Evolutionary conservation across 2,329 filamentous ascomycete genomes (phyloP).

Genomic region (Colletotrichum camelliae): DNA sequence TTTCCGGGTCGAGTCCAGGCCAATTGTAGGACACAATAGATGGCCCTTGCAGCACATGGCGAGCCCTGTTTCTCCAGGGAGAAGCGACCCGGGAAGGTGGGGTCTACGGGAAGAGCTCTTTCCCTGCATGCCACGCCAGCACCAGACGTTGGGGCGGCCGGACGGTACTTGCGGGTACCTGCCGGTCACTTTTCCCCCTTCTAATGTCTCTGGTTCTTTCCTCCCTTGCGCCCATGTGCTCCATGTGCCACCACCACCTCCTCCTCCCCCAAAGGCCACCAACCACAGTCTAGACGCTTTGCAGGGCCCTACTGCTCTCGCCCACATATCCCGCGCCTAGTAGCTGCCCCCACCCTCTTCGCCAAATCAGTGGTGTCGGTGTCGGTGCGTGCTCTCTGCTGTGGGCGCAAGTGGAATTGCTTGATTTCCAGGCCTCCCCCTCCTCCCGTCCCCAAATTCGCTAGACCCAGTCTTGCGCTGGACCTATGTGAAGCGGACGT

Average conservation of each 20-base stretch:
- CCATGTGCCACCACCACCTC: neutral
- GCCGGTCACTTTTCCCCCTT: neutral
- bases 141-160: neutral
- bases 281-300: neutral
- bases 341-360: neutral
- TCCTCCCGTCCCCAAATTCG: neutral
- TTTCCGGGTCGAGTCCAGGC: neutral
- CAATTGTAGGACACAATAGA: neutral
- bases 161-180: neutral
- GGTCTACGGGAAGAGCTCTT: neutral
- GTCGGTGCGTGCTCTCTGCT: neutral
- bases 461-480: neutral
- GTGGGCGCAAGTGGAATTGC: neutral
- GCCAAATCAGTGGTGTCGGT: neutral
- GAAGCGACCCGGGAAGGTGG: neutral
- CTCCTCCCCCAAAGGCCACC: neutral
- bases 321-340: neutral
- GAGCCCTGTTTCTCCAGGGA: neutral
- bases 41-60: neutral
- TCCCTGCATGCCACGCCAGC: slow-evolving; percentile 6
- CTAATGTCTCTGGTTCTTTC: neutral
- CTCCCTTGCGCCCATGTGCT: slow-evolving; percentile 9
- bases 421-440: neutral
- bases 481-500: neutral
- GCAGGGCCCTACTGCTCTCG: neutral